Conservation (phyloP, 108 stramenopile genomes). For the Skeletonema marinoi region DNA sequence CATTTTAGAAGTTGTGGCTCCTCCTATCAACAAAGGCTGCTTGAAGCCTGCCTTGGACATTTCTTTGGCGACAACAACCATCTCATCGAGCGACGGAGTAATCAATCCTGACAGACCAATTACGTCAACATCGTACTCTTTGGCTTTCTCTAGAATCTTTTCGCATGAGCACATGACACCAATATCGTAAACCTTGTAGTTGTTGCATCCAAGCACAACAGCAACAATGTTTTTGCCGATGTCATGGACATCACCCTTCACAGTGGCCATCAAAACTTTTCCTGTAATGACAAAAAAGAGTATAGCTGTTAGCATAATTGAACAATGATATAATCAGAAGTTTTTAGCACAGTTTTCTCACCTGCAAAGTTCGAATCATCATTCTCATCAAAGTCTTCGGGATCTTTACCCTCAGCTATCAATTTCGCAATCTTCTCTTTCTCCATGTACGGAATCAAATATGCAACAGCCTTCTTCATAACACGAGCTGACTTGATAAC, state of each 20-base stretch:
- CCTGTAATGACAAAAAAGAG: slow-evolving; percentile 37
- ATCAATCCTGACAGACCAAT: slow-evolving; percentile 99
- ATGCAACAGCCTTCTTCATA: slow-evolving; percentile 99
- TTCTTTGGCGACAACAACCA: slow-evolving; percentile 99
- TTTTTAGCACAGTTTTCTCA: slow-evolving; percentile 1
- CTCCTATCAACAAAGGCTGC: slow-evolving; percentile 97
- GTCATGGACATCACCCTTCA: slow-evolving; percentile 99
- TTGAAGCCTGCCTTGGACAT: slow-evolving; percentile 94
- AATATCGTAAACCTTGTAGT: slow-evolving; percentile 99
- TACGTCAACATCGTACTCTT: slow-evolving; percentile 94
- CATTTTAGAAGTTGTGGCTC: slow-evolving; percentile 99
- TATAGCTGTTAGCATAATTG: slow-evolving; percentile 5
- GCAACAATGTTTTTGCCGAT: slow-evolving; percentile 99
- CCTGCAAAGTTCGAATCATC: slow-evolving; percentile 91
- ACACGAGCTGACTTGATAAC: slow-evolving; percentile 99
- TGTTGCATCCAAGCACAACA: slow-evolving; percentile 99
- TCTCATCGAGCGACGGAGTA: slow-evolving; percentile 99
- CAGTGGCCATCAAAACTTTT: slow-evolving; percentile 99
- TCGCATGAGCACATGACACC: slow-evolving; percentile 99
- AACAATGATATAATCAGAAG: background rate
- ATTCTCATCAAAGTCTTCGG: slow-evolving; percentile 74
- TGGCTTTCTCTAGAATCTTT: slow-evolving; percentile 91
- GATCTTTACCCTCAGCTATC: slow-evolving; percentile 88
- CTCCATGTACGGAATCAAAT: slow-evolving; percentile 99
- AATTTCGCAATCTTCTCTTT: slow-evolving; percentile 93